A percentile compares a stretch with the other conserved stretches of the same genome.
phyloP scores from a whole-genome alignment of 2,329 filamentous ascomycete genomes.

The Epichloe sylvatica region DNA sequence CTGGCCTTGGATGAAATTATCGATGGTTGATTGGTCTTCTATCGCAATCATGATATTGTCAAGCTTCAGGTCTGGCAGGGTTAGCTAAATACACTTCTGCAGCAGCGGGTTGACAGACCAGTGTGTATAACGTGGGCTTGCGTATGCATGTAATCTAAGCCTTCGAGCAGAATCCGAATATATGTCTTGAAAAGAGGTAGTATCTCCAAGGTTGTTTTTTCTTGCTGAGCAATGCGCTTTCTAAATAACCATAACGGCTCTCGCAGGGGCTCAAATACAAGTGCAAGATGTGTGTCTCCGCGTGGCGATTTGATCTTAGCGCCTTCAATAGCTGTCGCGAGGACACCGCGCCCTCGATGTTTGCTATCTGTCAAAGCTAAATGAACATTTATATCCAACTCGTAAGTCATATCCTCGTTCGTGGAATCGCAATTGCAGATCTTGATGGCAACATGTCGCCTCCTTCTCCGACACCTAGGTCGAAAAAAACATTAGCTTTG shows the following conservation, averaged over 20 bases:
- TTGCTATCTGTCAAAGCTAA: constrained; percentile 1
- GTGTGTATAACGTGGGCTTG: constrained; percentile 31
- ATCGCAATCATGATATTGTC: constrained; percentile 13
- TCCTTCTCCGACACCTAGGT: constrained; percentile 1
- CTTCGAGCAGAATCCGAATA: constrained; percentile 21
- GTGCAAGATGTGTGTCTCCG: constrained; percentile 19
- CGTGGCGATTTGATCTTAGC: constrained; percentile 16
- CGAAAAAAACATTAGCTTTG: not conserved
- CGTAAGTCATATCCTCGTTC: constrained; percentile 11
- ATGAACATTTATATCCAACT: constrained; percentile 7
- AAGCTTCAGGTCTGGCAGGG: constrained; percentile 10
- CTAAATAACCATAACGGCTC: constrained; percentile 23
- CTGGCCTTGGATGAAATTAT: constrained; percentile 8
- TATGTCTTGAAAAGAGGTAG: constrained; percentile 20
- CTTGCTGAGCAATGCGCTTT: constrained; percentile 21
- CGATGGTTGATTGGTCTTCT: constrained; percentile 8
- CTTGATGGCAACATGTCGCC: constrained; percentile 12
- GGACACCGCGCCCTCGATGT: constrained; percentile 16
- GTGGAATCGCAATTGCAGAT: constrained; percentile 11
- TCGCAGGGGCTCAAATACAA: constrained; percentile 25
- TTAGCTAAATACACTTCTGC: not conserved
- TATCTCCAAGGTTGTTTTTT: constrained; percentile 3
- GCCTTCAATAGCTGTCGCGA: constrained; percentile 18
- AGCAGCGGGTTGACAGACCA: constrained; percentile 14
- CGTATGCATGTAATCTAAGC: constrained; percentile 24